These are phyloP conservation scores for Russula griseocarnosa DNA, from an alignment of 768 basidiomycete species.

Conservation along the genomic window DNA sequence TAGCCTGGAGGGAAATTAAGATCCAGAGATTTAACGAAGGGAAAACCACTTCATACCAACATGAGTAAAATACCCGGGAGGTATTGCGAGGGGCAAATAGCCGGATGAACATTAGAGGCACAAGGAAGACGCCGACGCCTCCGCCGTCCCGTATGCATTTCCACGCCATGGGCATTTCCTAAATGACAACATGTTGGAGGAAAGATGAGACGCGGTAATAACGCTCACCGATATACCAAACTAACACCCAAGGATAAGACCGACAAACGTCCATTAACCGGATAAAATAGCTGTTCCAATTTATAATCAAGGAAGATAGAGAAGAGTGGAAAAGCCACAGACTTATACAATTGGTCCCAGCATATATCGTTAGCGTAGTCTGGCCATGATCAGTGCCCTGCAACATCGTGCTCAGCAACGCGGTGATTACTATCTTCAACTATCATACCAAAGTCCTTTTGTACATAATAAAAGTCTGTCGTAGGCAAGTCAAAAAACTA, in stretches of 20 bases:
- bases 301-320: constrained; percentile 2
- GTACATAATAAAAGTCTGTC: constrained; percentile 41
- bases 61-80: constrained; percentile 39
- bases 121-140: constrained; percentile 43
- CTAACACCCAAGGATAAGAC: constrained; percentile 47
- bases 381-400: constrained; percentile 62
- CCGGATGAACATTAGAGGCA: constrained; percentile 49
- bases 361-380: constrained; percentile 52
- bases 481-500: constrained; percentile 6
- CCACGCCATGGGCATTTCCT: constrained; percentile 45
- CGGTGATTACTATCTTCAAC: background rate
- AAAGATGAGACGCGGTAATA: background rate
- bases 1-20: constrained; percentile 34
- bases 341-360: constrained; percentile 57
- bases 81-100: constrained; percentile 43
- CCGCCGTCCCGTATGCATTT: constrained; percentile 52
- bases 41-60: constrained; percentile 34
- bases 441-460: constrained; percentile 46
- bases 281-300: constrained; percentile 38
- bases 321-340: constrained; percentile 12
- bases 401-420: background rate
- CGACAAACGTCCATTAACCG: constrained; percentile 46
- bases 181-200: background rate
- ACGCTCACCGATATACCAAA: constrained; percentile 46
- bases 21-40: background rate